Conservation (phyloP, 257 asterid genomes). For the Phtheirospermum japonicum region DNA sequence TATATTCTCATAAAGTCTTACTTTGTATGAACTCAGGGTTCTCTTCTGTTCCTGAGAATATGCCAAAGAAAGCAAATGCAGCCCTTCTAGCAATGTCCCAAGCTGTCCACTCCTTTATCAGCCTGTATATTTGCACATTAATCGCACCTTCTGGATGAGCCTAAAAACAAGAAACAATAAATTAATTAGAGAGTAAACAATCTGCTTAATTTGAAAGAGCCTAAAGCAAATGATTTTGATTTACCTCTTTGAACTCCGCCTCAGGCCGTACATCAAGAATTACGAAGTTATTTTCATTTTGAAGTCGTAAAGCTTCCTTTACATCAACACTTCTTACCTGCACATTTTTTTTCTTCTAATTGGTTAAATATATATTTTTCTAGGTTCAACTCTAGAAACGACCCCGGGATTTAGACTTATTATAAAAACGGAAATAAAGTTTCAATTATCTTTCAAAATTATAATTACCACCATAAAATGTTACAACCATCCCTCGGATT, state of each 20-base stretch:
- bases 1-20: conserved; percentile 26
- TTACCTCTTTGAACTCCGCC: conserved; percentile 90
- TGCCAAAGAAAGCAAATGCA: conserved; percentile 95
- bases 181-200: background rate
- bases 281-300: conserved; percentile 71
- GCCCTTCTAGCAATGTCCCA: conserved; percentile 97
- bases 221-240: background rate
- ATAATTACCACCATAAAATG: too few species aligned
- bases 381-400: too few species aligned
- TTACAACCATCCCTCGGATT: too few species aligned
- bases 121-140: conserved; percentile 90
- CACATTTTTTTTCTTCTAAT: too few species aligned
- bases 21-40: conserved; percentile 80
- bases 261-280: conserved; percentile 94
- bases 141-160: conserved; percentile 92
- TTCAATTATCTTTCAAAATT: too few species aligned
- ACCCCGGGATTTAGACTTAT: too few species aligned
- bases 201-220: background rate
- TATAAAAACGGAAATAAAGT: too few species aligned
- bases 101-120: conserved; percentile 97
- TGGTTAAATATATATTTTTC: too few species aligned
- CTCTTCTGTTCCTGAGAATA: conserved; percentile 91
- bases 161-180: conserved; percentile 38
- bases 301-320: conserved; percentile 83
- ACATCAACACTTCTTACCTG: conserved; percentile 91